A percentile compares a stretch with the other conserved stretches of the same genome.
Conservation (phyloP, 2,329 filamentous ascomycete genomes). For the Fusarium nisikadoi region DNA sequence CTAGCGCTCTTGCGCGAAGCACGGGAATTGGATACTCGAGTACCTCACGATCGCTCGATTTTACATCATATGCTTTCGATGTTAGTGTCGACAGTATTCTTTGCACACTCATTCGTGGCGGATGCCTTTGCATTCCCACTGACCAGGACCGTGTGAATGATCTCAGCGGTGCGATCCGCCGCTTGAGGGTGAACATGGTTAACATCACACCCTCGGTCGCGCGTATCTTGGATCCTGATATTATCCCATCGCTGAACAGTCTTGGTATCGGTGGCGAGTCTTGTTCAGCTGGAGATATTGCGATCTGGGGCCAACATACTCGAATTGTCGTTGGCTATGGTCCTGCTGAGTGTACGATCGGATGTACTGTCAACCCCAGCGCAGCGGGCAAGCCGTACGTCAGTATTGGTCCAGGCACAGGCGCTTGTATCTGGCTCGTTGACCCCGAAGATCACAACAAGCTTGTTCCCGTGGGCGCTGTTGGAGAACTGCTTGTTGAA, state of each 20-base stretch:
- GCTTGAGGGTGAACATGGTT: constrained; percentile 59
- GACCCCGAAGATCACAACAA: constrained; percentile 59
- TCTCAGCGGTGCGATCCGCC: constrained; percentile 56
- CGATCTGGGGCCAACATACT: constrained; percentile 58
- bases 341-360: constrained; percentile 65
- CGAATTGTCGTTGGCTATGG: constrained; percentile 64
- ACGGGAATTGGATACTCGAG: constrained; percentile 53
- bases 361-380: constrained; percentile 59
- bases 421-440: constrained; percentile 62
- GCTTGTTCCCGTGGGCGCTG: constrained; percentile 59
- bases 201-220: constrained; percentile 63
- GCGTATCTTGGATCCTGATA: constrained; percentile 57
- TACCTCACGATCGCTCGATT: constrained; percentile 57
- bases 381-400: constrained; percentile 49
- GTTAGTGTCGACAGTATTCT: constrained; percentile 65
- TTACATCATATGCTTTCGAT: constrained; percentile 64
- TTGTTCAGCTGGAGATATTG: constrained; percentile 62
- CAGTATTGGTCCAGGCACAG: constrained; percentile 60
- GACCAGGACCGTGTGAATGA: constrained; percentile 65
- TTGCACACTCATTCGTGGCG: constrained; percentile 61
- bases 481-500: constrained; percentile 65
- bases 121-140: constrained; percentile 64
- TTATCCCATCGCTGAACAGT: constrained; percentile 58
- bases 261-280: constrained; percentile 63
- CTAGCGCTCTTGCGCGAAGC: constrained; percentile 46